Evolutionary conservation across 208 protist genomes (phyloP), one percentile per base, ranked within the genome.

Genomic region (Trypanosoma cruzi): DNA sequence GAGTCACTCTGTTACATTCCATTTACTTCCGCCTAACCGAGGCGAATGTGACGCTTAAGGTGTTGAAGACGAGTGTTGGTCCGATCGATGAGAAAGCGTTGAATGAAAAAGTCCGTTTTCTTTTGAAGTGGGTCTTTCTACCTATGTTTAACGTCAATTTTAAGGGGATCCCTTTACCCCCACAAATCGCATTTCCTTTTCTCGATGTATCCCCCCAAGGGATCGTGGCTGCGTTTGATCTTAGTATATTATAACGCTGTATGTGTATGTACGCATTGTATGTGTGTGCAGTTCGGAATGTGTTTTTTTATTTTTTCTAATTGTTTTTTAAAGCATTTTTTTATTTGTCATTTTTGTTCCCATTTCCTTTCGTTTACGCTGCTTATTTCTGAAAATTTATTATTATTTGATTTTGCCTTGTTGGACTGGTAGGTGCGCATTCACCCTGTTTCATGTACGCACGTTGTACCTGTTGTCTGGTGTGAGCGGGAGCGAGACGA

Each of bases 11-110:
- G 28, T 7, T 54, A 0, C 46, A 67, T 16, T 10, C 31, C 8
- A 10, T 91, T 22, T 16, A 29, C 16, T 80, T 81, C 60, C 28
- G 75, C 1, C 0, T 91, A 7, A 64, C 71, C 5, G 44, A 36
- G 1, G 49, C 83, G 8, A 4, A 77, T 36, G 61, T 88, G n/a
- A 20, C 29, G 22, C 34, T 88, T 32, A 10, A 64, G 2, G 62
- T 88, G 36, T 24, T 77, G 58, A 71, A 64, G 6, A 83, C 86
- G 0, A 79, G 74, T 66, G 77, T 91, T 56, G 82, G 78, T 26
- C 48, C 69, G n/a, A 22, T 88, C 11, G 65, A 80, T 56, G 48
- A 22, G 6, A 29, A 44, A 4, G 36, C 73, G 22, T 37, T 88
- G 14, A 72, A 48, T 37, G 4, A 73, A 11, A 53, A 76, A 22